phyloP scores from a whole-genome alignment of 78 protist genomes.

The Cavenderia fasciculata region DNA sequence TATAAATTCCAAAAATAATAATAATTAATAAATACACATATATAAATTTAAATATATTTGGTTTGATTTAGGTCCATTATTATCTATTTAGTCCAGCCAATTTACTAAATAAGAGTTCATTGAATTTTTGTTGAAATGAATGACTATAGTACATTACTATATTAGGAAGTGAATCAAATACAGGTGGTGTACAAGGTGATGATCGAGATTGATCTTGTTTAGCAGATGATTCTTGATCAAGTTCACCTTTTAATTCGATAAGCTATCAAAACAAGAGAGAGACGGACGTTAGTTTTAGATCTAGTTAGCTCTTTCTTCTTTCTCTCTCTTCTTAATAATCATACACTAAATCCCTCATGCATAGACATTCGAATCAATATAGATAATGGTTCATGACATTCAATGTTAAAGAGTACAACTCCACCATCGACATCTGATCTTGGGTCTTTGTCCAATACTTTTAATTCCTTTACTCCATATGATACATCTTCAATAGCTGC shows the following conservation, averaged over 20 bases:
- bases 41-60: not conserved
- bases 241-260: too few relatives aligned
- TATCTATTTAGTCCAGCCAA: not conserved
- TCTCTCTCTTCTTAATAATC: too few relatives aligned
- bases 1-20: not conserved
- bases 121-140: not conserved
- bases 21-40: not conserved
- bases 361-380: not conserved
- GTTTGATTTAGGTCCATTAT: not conserved
- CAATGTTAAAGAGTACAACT: not conserved
- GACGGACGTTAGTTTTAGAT: too few relatives aligned
- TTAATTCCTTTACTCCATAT: not conserved
- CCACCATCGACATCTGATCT: not conserved
- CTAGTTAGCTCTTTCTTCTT: too few relatives aligned
- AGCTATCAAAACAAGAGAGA: too few relatives aligned
- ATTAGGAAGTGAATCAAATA: not conserved
- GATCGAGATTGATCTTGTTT: too few relatives aligned
- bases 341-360: conserved; percentile 10
- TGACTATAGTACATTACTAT: conserved; percentile 13
- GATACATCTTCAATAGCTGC: not conserved
- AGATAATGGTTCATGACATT: not conserved
- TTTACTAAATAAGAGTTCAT: not conserved
- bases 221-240: too few relatives aligned
- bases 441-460: not conserved
- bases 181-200: too few relatives aligned